Conservation (phyloP, 164 flowering plant genomes). For the Houttuynia cordata region DNA sequence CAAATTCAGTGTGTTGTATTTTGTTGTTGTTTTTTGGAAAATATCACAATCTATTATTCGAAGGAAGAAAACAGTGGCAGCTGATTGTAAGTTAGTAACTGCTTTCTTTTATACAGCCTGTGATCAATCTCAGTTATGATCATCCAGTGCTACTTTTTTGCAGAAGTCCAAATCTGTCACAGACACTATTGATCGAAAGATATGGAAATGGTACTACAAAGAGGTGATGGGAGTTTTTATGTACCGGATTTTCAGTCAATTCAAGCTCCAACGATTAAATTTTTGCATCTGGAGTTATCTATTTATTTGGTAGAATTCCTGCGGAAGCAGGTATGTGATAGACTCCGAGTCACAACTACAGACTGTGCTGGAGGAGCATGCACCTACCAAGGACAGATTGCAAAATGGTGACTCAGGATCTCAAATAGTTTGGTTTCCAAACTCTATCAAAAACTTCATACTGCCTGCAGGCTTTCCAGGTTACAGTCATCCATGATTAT, state of each 20-base stretch:
- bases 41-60: too few relatives aligned
- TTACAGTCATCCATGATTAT: conserved; percentile 3
- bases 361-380: conserved; percentile 30
- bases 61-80: too few relatives aligned
- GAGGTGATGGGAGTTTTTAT: conserved; percentile 26
- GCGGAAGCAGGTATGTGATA: conserved; percentile 35
- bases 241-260: too few relatives aligned
- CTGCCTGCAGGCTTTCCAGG: conserved; percentile 94
- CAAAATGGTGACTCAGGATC: conserved; percentile 10
- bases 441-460: conserved; percentile 43
- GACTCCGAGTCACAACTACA: conserved; percentile 25
- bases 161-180: conserved; percentile 13
- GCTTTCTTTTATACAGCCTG: too few relatives aligned
- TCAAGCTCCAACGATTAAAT: too few relatives aligned
- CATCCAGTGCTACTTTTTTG: background rate
- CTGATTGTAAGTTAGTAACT: too few relatives aligned
- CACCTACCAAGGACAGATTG: conserved; percentile 7
- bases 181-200: conserved; percentile 52
- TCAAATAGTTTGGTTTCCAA: conserved; percentile 55
- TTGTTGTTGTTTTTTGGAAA: too few relatives aligned
- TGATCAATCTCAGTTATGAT: too few relatives aligned
- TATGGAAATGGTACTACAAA: conserved; percentile 60
- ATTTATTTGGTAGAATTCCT: too few relatives aligned
- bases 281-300: too few relatives aligned
- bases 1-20: too few relatives aligned